Percentiles rank a stretch among this genome's conserved stretches.
Evolutionary conservation across 2,329 filamentous ascomycete species (phyloP).

Genomic region (Cercospora sesami): DNA sequence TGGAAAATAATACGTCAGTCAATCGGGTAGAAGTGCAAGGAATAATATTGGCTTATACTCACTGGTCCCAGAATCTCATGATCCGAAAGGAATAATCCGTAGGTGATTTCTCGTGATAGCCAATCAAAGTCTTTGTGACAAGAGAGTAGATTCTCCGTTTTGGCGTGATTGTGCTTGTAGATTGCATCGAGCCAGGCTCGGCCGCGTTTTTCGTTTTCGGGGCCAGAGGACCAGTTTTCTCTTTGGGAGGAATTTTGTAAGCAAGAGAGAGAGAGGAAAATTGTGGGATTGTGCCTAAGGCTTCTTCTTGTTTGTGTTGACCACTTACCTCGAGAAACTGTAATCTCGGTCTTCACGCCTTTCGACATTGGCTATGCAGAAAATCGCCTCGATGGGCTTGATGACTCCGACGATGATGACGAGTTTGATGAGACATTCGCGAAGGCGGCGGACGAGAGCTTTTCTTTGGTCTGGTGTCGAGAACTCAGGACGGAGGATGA

Average conservation of each 20-base stretch:
- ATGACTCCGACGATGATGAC: slow-evolving; percentile 60
- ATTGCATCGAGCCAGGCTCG: slow-evolving; percentile 58
- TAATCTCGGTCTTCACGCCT: slow-evolving; percentile 60
- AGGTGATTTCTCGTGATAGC: slow-evolving; percentile 58
- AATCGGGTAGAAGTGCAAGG: neutral
- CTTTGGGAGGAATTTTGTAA: slow-evolving; percentile 25
- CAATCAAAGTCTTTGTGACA: slow-evolving; percentile 54
- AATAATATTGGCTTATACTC: neutral
- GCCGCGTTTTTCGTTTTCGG: slow-evolving; percentile 55
- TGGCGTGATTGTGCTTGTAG: slow-evolving; percentile 53
- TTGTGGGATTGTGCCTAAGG: no score
- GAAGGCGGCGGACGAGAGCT: slow-evolving; percentile 52
- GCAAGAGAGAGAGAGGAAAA: no score
- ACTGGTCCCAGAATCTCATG: slow-evolving; percentile 55
- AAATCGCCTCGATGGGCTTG: slow-evolving; percentile 62
- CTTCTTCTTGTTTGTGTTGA: neutral
- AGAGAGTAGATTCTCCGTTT: slow-evolving; percentile 43
- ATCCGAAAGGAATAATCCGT: slow-evolving; percentile 60
- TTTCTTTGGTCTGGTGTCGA: slow-evolving; percentile 48
- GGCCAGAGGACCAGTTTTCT: slow-evolving; percentile 60
- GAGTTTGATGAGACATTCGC: slow-evolving; percentile 62
- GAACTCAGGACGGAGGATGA: slow-evolving; percentile 53
- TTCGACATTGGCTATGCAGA: slow-evolving; percentile 56
- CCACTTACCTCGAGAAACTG: slow-evolving; percentile 47
- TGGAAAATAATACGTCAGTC: neutral